These are phyloP conservation scores for Clonostachys solani DNA, from an alignment of 2,329 filamentous ascomycete species.

Conservation along the genomic window DNA sequence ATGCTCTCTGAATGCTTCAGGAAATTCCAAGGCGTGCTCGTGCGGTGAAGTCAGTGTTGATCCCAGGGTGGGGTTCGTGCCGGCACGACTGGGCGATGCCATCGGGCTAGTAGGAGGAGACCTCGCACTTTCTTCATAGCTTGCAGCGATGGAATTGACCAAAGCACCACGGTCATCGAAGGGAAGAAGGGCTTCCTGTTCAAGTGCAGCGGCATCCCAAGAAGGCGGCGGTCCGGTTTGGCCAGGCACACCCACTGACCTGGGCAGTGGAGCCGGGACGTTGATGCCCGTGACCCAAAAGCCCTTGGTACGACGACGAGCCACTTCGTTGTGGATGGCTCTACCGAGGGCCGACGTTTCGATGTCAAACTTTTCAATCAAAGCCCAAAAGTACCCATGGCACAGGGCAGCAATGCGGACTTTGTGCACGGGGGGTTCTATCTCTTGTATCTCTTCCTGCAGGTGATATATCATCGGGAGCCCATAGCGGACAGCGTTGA, in stretches of 20 bases:
- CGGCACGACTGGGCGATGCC: conserved; percentile 60
- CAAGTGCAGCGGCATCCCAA: conserved; percentile 48
- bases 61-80: conserved; percentile 51
- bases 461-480: conserved; percentile 86
- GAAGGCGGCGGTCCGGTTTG: conserved; percentile 32
- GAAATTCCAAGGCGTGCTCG: conserved; percentile 47
- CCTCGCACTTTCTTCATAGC: conserved; percentile 59
- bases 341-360: conserved; percentile 65
- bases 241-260: conserved; percentile 54
- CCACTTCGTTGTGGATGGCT: conserved; percentile 72
- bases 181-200: conserved; percentile 62
- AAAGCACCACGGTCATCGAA: conserved; percentile 72
- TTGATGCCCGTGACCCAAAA: conserved; percentile 77
- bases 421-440: conserved; percentile 64
- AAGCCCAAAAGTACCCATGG: conserved; percentile 82
- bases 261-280: conserved; percentile 62
- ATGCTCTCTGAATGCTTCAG: conserved; percentile 63
- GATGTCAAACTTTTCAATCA: conserved; percentile 75
- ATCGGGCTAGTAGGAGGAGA: conserved; percentile 69
- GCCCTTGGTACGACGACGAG: conserved; percentile 65
- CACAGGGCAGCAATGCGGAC: conserved; percentile 79
- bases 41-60: conserved; percentile 35
- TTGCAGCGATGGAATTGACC: conserved; percentile 68
- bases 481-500: conserved; percentile 75
- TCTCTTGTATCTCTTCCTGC: conserved; percentile 74